These are phyloP conservation scores for Clathrus columnatus DNA, from an alignment of 768 basidiomycete species.

Conservation along the genomic window DNA sequence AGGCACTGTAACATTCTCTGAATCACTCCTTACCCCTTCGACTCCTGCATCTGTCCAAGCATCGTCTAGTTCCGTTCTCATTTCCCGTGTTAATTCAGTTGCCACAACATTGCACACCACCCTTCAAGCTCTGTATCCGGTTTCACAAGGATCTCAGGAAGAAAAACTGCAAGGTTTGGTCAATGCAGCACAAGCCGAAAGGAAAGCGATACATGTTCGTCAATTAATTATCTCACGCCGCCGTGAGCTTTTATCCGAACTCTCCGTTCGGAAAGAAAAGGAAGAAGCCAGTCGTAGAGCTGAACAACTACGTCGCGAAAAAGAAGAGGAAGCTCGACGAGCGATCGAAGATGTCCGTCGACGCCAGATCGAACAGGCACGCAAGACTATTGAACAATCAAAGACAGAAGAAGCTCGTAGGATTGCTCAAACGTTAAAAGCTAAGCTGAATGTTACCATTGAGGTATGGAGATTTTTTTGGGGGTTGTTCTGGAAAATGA, in stretches of 20 bases:
- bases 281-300: slow-evolving; percentile 77
- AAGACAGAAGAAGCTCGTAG: slow-evolving; percentile 78
- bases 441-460: slow-evolving; percentile 64
- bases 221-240: slow-evolving; percentile 80
- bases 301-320: slow-evolving; percentile 54
- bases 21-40: slow-evolving; percentile 51
- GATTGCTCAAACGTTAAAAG: slow-evolving; percentile 74
- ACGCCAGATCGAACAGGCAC: slow-evolving; percentile 55
- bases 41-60: slow-evolving; percentile 50
- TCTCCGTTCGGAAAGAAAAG: slow-evolving; percentile 78
- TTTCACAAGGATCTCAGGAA: slow-evolving; percentile 35
- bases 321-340: slow-evolving; percentile 57
- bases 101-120: slow-evolving; percentile 67
- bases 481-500: not conserved
- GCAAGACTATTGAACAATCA: slow-evolving; percentile 58
- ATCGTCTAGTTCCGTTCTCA: slow-evolving; percentile 60
- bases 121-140: slow-evolving; percentile 45
- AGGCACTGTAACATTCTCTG: slow-evolving; percentile 76
- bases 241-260: slow-evolving; percentile 75
- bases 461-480: slow-evolving; percentile 35
- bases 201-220: slow-evolving; percentile 66
- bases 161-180: slow-evolving; percentile 52
- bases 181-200: slow-evolving; percentile 60
- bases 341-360: slow-evolving; percentile 55
- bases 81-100: slow-evolving; percentile 69